Percentiles rank a stretch among this genome's conserved stretches.
Evolutionary conservation across 1,284 basidiomycete species (phyloP).

Genomic region (Heimioporus punctisporus): DNA sequence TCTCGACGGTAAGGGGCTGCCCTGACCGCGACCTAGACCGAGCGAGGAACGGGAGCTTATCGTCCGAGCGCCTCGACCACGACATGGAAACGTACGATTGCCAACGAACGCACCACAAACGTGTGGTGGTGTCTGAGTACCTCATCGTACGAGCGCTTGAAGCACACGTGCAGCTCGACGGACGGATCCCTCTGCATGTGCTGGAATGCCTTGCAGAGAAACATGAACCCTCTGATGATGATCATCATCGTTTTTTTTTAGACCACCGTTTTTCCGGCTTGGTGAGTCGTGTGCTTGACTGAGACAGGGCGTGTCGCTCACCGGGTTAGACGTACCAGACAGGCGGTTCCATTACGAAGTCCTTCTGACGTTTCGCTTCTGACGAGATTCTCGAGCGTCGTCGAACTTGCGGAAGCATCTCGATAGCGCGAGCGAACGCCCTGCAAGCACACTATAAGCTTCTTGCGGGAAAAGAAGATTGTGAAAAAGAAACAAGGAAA

Average conservation of each 20-base stretch:
- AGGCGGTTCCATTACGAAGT: constrained; percentile 53
- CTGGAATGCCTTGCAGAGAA: constrained; percentile 62
- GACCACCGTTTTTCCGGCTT: constrained; percentile 4
- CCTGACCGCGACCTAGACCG: constrained; percentile 84
- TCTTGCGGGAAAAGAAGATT: constrained; percentile 6
- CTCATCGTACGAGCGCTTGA: constrained; percentile 86
- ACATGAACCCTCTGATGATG: constrained; percentile 26
- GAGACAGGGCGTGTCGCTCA: constrained; percentile 34
- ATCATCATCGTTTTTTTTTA: constrained; percentile 1
- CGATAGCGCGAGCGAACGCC: constrained; percentile 80
- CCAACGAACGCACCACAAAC: constrained; percentile 84
- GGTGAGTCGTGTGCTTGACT: constrained; percentile 6
- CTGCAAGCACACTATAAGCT: constrained; percentile 42
- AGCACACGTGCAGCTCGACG: constrained; percentile 82
- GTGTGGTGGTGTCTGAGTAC: constrained; percentile 86
- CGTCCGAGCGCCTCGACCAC: background rate
- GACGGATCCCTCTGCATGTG: constrained; percentile 70
- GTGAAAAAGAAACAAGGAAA: background rate
- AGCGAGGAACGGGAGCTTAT: constrained; percentile 4
- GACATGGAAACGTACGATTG: constrained; percentile 58
- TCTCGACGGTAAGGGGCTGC: constrained; percentile 88
- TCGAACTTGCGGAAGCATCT: constrained; percentile 52
- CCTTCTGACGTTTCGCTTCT: constrained; percentile 59
- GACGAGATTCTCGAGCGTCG: constrained; percentile 83
- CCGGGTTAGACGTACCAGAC: constrained; percentile 85